Conservation (phyloP, 2,329 filamentous ascomycete genomes). For the Ambrosiella xylebori region DNA sequence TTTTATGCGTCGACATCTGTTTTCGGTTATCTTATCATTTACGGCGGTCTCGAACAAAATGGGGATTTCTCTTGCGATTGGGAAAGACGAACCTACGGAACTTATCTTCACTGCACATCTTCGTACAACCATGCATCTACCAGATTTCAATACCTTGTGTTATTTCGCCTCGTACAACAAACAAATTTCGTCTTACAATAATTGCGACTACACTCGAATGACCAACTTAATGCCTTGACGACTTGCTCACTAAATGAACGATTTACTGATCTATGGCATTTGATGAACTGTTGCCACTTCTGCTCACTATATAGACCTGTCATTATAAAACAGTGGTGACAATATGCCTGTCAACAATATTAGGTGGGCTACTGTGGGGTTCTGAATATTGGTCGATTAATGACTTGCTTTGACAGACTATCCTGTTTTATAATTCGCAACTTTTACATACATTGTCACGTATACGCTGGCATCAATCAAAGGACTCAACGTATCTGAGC, state of each 20-base stretch:
- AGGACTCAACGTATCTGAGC: too few species aligned
- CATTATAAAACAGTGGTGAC: too few species aligned
- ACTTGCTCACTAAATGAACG: background rate
- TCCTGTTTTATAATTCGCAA: too few species aligned
- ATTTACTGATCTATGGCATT: too few species aligned
- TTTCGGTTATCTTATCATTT: slow-evolving; percentile 4
- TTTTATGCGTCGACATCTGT: slow-evolving; percentile 5
- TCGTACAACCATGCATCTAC: slow-evolving; percentile 1
- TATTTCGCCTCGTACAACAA: background rate
- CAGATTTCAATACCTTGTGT: background rate
- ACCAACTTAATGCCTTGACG: background rate
- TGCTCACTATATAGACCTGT: too few species aligned
- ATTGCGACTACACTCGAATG: background rate
- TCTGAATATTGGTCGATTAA: too few species aligned
- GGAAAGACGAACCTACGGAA: slow-evolving; percentile 4
- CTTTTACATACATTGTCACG: too few species aligned
- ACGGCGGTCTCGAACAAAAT: slow-evolving; percentile 13
- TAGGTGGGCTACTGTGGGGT: too few species aligned
- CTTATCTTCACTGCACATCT: background rate
- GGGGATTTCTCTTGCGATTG: slow-evolving; percentile 6
- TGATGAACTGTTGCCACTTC: too few species aligned
- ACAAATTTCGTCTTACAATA: background rate
- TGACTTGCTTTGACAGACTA: too few species aligned
- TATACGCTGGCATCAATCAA: too few species aligned
- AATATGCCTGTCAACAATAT: too few species aligned